phyloP scores from a whole-genome alignment of 352 stramenopile species.

The Stramenopiles sp. region DNA sequence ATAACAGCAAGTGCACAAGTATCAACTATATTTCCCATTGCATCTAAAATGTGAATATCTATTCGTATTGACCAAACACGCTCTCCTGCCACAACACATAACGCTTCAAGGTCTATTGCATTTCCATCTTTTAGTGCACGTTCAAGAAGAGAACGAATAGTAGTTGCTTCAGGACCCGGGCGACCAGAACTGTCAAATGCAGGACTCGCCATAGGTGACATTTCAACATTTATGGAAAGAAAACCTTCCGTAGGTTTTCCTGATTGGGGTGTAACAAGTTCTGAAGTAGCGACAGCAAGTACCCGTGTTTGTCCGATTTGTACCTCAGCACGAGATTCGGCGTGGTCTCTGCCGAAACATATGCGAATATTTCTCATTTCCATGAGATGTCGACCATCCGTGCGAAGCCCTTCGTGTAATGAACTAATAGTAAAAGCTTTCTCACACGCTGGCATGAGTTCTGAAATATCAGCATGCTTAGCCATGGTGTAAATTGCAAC shows the following conservation, averaged over 20 bases:
- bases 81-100: slow-evolving; percentile 51
- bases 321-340: too few relatives aligned
- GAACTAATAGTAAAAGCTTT: too few relatives aligned
- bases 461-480: too few relatives aligned
- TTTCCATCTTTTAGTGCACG: slow-evolving; percentile 46
- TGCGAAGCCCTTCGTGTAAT: too few relatives aligned
- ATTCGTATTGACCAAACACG: slow-evolving; percentile 66
- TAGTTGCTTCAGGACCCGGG: slow-evolving; percentile 22
- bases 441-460: too few relatives aligned
- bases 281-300: slow-evolving; percentile 31
- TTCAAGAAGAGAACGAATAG: slow-evolving; percentile 51
- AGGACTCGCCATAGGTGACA: slow-evolving; percentile 34
- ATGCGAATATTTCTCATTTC: too few relatives aligned
- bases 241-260: slow-evolving; percentile 42
- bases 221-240: slow-evolving; percentile 34
- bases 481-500: too few relatives aligned
- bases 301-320: too few relatives aligned
- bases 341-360: too few relatives aligned
- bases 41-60: slow-evolving; percentile 49
- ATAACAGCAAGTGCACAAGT: slow-evolving; percentile 52
- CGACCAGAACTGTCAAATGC: slow-evolving; percentile 29
- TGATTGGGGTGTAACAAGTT: slow-evolving; percentile 39
- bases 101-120: slow-evolving; percentile 59
- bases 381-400: too few relatives aligned
- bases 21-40: slow-evolving; percentile 57